A percentile compares a stretch with the other conserved stretches of the same genome.
phyloP scores from a whole-genome alignment of 257 asterid species.

The Rhazya stricta region DNA sequence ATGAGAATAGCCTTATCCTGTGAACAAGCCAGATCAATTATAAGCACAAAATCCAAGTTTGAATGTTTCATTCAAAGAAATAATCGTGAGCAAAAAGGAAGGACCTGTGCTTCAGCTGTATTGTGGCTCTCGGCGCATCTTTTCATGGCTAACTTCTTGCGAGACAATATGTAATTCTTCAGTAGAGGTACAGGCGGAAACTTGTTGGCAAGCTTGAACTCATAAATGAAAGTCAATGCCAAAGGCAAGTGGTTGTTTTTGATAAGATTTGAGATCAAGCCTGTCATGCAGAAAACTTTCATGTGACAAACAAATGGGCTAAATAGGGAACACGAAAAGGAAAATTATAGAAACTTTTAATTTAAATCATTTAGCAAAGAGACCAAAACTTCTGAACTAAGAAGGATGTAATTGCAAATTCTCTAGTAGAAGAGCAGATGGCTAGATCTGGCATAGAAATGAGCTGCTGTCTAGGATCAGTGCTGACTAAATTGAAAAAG shows the following conservation, averaged over 20 bases:
- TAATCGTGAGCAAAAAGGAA: neutral
- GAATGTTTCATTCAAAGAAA: neutral
- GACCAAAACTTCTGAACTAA: neutral
- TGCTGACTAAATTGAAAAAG: neutral
- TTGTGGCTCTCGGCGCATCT: neutral
- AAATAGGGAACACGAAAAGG: neutral
- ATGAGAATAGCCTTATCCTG: neutral
- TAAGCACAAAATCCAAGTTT: neutral
- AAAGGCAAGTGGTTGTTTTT: neutral
- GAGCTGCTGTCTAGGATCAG: neutral
- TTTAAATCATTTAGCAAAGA: neutral
- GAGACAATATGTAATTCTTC: neutral
- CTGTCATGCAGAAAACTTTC: neutral
- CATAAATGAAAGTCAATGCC: neutral
- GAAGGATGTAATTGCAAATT: neutral
- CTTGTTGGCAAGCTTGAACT: neutral
- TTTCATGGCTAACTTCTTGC: neutral
- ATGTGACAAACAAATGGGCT: neutral
- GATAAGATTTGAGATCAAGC: neutral
- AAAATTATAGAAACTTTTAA: neutral
- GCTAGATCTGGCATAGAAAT: neutral
- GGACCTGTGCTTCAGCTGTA: slow-evolving; percentile 2
- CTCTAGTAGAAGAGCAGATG: neutral
- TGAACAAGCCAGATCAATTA: neutral
- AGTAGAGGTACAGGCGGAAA: slow-evolving; percentile 3